Evolutionary conservation across 176 grass and related monocot genomes (phyloP).

Genomic region (Stipa capillata): DNA sequence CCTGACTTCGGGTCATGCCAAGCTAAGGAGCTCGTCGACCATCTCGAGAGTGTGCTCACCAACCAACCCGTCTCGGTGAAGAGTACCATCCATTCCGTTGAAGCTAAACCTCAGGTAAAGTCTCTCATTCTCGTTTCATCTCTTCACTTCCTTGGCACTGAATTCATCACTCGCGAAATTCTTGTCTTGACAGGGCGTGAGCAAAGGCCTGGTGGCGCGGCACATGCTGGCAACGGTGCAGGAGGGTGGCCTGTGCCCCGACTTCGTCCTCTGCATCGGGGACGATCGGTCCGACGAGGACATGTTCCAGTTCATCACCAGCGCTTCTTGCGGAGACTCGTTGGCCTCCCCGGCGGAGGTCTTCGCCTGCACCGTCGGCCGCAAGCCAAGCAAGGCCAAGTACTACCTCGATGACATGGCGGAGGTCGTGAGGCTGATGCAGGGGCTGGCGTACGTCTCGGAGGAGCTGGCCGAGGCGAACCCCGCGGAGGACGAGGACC

Average conservation of each 20-base stretch:
- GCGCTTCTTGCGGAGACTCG: constrained; percentile 20
- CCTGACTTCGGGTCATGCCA: constrained; percentile 94
- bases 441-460: constrained; percentile 67
- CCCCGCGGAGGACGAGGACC: background rate
- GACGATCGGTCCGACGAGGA: constrained; percentile 93
- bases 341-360: constrained; percentile 50
- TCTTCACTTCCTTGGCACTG: background rate
- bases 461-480: constrained; percentile 40
- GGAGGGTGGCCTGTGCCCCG: constrained; percentile 38
- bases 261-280: constrained; percentile 87
- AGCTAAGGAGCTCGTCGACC: constrained; percentile 88
- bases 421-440: constrained; percentile 89
- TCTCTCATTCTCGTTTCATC: background rate
- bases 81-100: constrained; percentile 55
- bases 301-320: constrained; percentile 82
- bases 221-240: constrained; percentile 49
- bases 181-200: constrained; percentile 56
- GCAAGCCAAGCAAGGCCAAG: constrained; percentile 84
- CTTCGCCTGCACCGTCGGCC: constrained; percentile 88
- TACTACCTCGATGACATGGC: constrained; percentile 79
- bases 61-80: constrained; percentile 90
- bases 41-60: constrained; percentile 67
- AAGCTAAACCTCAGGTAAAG: constrained; percentile 81
- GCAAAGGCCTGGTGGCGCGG: constrained; percentile 68
- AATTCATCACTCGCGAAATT: background rate